A percentile compares a stretch with the other conserved stretches of the same genome.
These are phyloP conservation scores for Piromyces sp. DNA, from an alignment of 192 early-diverging fungal species.

Conservation along the genomic window DNA sequence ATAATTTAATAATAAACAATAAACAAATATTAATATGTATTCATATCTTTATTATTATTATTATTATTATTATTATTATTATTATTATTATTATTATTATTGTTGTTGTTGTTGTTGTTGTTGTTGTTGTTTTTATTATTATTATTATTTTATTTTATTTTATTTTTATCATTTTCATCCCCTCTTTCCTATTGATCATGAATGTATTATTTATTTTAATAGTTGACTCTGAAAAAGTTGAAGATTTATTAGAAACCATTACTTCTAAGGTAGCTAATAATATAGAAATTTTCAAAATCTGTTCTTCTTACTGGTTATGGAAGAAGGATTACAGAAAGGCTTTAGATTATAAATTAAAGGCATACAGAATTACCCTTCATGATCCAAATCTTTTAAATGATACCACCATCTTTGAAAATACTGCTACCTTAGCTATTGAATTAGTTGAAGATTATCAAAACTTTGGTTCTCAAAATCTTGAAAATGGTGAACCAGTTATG, in stretches of 20 bases:
- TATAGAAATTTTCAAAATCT: conserved; percentile 55
- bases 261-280: conserved; percentile 54
- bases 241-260: conserved; percentile 50
- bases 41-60: too few species aligned
- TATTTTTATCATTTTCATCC: too few species aligned
- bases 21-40: too few species aligned
- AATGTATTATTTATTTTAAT: too few species aligned
- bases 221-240: conserved; percentile 1
- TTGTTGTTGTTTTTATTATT: too few species aligned
- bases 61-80: too few species aligned
- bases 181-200: too few species aligned
- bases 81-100: too few species aligned
- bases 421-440: conserved; percentile 49
- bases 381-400: conserved; percentile 59
- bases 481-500: conserved; percentile 20
- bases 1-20: too few species aligned
- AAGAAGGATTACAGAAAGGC: conserved; percentile 37
- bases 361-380: conserved; percentile 64
- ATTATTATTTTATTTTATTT: too few species aligned
- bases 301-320: conserved; percentile 59
- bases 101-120: too few species aligned
- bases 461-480: conserved; percentile 34
- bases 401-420: conserved; percentile 46
- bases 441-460: conserved; percentile 63
- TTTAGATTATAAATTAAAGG: conserved; percentile 65